A percentile compares a stretch with the other conserved stretches of the same genome.
Conservation (phyloP, 495 filamentous ascomycete species). For the Xanthoparmelia taractica region DNA sequence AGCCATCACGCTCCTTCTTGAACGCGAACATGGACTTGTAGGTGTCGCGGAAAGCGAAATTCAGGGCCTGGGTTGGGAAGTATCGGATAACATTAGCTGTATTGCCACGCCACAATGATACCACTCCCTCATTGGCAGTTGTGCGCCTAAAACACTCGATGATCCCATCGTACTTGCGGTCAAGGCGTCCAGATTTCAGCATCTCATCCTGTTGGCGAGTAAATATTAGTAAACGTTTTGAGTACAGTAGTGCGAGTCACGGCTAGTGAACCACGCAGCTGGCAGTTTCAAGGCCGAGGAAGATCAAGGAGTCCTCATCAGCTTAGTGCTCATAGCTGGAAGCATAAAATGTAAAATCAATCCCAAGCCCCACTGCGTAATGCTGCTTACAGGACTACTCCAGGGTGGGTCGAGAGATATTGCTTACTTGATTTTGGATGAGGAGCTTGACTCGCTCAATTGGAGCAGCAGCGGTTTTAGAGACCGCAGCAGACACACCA, state of each 20-base stretch:
- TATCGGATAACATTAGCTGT: constrained; percentile 99
- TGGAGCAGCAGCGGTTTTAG: constrained; percentile 98
- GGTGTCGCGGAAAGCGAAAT: constrained; percentile 99
- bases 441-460: constrained; percentile 99
- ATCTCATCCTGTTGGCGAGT: constrained; percentile 80
- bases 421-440: constrained; percentile 97
- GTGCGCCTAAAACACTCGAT: constrained; percentile 90
- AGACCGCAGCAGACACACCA: constrained; percentile 99
- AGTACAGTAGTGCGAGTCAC: background rate
- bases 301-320: background rate
- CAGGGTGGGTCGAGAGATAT: background rate
- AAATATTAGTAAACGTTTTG: constrained; percentile 19
- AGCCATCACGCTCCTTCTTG: constrained; percentile 99
- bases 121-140: constrained; percentile 64
- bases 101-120: constrained; percentile 97
- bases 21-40: constrained; percentile 99
- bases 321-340: background rate
- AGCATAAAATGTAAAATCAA: background rate
- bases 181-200: constrained; percentile 95
- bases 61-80: constrained; percentile 99
- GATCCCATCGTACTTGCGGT: constrained; percentile 94
- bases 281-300: background rate
- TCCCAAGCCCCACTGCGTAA: background rate
- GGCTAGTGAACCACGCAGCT: background rate
- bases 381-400: background rate